Evolutionary conservation across 345 rosid species (phyloP), one percentile per base, ranked within the genome.

Genomic region (Stellera chamaejasme): DNA sequence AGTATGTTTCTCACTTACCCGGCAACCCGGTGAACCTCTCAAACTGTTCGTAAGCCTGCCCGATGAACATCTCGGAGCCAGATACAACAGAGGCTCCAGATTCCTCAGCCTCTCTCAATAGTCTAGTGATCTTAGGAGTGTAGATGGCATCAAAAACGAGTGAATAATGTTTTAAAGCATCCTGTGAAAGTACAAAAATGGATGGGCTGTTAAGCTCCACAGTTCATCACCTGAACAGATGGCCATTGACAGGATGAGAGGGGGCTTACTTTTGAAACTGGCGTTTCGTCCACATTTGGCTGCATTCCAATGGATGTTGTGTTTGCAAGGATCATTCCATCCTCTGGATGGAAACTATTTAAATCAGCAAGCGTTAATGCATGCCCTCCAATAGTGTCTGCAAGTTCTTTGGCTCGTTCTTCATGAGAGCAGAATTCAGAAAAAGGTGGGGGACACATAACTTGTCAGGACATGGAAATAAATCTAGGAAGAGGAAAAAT

Each of bases 241-340:
- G 19, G 55, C 55, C 41, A 45, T 28, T 11, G 16, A 49, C 27
- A 52, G 11, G 53, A 36, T 13, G 55, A 47, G 55, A 47, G 47
- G 48, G 54, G 56, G 55, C 56, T 56, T 68, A 88, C 97, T 96
- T 89, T 86, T 46, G 94, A 67, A 65, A 87, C 27, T 11, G 99
- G 99, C 36, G 99, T 88, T 70, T 86, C 94, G 8, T 81, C 79
- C 19, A 81, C 68, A 60, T 89, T 86, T 49, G 99, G 99, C 52
- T 84, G 96, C 99, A 89, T 93, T 61, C 99, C 96, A 28, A 89
- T 81, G 15, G 96, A 86, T 25, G 99, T 93, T 55, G 97, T 75
- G 74, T 93, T 89, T n/a, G 91, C 91, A 61, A 93, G 80, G 69
- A 93, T 62, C 97, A 86, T 93, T 68, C 75, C 83, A 41, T 79